These are phyloP conservation scores for Suillus cothurnatus DNA, from an alignment of 768 basidiomycete species.

Conservation along the genomic window DNA sequence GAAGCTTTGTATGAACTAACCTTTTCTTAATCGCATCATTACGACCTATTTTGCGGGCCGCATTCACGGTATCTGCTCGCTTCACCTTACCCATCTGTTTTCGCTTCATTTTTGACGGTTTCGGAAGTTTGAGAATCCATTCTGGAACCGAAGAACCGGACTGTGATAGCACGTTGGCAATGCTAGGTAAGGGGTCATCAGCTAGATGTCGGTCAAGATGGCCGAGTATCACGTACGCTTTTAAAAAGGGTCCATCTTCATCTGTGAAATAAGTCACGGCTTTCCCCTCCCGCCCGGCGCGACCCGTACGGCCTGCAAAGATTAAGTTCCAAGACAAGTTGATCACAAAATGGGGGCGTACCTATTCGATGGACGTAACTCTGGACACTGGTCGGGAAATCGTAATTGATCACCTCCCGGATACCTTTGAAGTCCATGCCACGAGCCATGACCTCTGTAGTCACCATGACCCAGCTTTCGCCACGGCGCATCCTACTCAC, in stretches of 20 bases:
- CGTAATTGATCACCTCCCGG: constrained; percentile 93
- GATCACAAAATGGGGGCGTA: constrained; percentile 28
- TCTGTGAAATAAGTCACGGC: constrained; percentile 96
- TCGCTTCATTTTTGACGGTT: constrained; percentile 88
- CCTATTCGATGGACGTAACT: constrained; percentile 97
- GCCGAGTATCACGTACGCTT: constrained; percentile 59
- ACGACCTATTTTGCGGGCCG: constrained; percentile 67
- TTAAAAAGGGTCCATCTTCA: constrained; percentile 89
- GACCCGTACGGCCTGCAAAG: constrained; percentile 81
- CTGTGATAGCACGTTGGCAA: constrained; percentile 94
- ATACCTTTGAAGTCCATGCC: constrained; percentile 98
- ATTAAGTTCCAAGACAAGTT: constrained; percentile 8
- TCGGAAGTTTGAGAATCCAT: constrained; percentile 94
- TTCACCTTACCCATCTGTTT: constrained; percentile 83
- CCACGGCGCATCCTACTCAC: constrained; percentile 85
- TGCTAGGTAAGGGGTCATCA: constrained; percentile 45
- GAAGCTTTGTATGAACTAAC: constrained; percentile 36
- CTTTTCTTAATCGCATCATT: constrained; percentile 73
- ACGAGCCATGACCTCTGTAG: constrained; percentile 96
- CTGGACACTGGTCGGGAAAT: constrained; percentile 94
- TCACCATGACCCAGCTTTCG: constrained; percentile 92
- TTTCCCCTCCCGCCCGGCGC: constrained; percentile 89
- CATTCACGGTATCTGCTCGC: constrained; percentile 74
- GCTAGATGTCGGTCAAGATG: constrained; percentile 9
- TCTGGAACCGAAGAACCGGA: constrained; percentile 91